A percentile compares a stretch with the other conserved stretches of the same genome.
These are phyloP conservation scores for Aspergillus steynii DNA, from an alignment of 495 filamentous ascomycete genomes.

Conservation along the genomic window DNA sequence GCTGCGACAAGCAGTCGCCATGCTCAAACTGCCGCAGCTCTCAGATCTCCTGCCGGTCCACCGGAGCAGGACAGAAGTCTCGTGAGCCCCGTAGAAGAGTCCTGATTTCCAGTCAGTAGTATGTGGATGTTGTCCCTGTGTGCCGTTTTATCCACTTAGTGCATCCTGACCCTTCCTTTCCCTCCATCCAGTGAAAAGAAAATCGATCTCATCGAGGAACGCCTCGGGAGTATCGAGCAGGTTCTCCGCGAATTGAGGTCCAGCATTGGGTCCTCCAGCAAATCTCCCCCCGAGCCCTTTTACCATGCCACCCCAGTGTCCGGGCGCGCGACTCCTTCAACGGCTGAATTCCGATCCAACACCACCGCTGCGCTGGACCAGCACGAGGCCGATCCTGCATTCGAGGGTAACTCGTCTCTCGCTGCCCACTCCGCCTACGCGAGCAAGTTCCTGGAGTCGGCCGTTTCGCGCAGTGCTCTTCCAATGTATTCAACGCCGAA, in stretches of 20 bases:
- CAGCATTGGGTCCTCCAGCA: slow-evolving; percentile 10
- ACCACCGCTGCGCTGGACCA: slow-evolving; percentile 33
- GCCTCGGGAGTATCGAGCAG: slow-evolving; percentile 57
- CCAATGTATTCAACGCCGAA: slow-evolving; percentile 46
- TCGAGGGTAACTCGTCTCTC: slow-evolving; percentile 63
- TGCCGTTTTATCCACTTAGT: not conserved
- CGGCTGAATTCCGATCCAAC: slow-evolving; percentile 24
- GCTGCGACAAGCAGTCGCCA: slow-evolving; percentile 46
- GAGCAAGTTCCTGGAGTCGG: slow-evolving; percentile 60
- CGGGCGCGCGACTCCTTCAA: slow-evolving; percentile 21
- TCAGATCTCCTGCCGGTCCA: slow-evolving; percentile 53
- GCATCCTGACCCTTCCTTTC: not conserved
- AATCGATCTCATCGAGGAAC: slow-evolving; percentile 65
- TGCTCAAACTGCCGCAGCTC: slow-evolving; percentile 51
- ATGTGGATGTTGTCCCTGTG: slow-evolving; percentile 19
- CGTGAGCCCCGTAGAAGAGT: slow-evolving; percentile 61
- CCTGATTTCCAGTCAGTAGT: slow-evolving; percentile 71
- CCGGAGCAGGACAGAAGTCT: slow-evolving; percentile 58
- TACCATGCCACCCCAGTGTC: slow-evolving; percentile 24
- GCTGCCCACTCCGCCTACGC: slow-evolving; percentile 64
- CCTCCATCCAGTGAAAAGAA: slow-evolving; percentile 57
- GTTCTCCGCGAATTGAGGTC: slow-evolving; percentile 44
- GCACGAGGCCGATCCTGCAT: slow-evolving; percentile 44
- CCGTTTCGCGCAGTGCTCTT: slow-evolving; percentile 54
- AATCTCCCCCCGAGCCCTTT: slow-evolving; percentile 8